Conservation (phyloP, 2,329 filamentous ascomycete genomes). For the Arthrobotrys entomopaga region DNA sequence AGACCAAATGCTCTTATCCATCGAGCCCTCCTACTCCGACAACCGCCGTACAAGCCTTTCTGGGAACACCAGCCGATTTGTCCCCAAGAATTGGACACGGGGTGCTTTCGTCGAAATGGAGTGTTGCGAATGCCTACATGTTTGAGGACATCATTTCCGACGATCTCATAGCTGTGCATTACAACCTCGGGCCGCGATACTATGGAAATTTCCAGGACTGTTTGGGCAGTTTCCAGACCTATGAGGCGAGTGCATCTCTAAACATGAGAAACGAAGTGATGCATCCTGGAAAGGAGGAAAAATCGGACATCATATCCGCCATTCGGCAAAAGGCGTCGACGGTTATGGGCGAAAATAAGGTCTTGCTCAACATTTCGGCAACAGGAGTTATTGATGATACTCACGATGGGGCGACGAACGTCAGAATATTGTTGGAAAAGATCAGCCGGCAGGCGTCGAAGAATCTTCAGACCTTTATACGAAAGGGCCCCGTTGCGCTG, state of each 20-base stretch:
- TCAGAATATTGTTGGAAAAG: constrained; percentile 66
- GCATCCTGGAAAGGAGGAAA: constrained; percentile 87
- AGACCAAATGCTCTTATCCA: constrained; percentile 89
- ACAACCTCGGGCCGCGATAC: constrained; percentile 87
- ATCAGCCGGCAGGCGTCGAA: constrained; percentile 69
- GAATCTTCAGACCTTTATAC: constrained; percentile 57
- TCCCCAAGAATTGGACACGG: constrained; percentile 79
- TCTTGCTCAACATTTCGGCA: constrained; percentile 85
- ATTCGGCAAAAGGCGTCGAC: constrained; percentile 85
- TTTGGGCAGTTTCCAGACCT: constrained; percentile 94
- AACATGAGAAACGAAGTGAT: constrained; percentile 91
- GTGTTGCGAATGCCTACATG: constrained; percentile 86
- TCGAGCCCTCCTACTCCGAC: constrained; percentile 74
- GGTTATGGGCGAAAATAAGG: constrained; percentile 81
- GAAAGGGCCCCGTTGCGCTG: constrained; percentile 72
- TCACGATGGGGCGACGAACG: constrained; percentile 70
- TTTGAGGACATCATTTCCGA: constrained; percentile 89
- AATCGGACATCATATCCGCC: constrained; percentile 88
- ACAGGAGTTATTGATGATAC: constrained; percentile 82
- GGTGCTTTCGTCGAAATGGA: constrained; percentile 82
- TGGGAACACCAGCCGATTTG: constrained; percentile 90
- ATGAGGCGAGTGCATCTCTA: constrained; percentile 87
- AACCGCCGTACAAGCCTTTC: constrained; percentile 84
- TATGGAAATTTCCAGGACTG: constrained; percentile 97
- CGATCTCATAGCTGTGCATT: constrained; percentile 89